Evolutionary conservation across 2,329 filamentous ascomycete species (phyloP).

Genomic region (Pestalotiopsis sp.): DNA sequence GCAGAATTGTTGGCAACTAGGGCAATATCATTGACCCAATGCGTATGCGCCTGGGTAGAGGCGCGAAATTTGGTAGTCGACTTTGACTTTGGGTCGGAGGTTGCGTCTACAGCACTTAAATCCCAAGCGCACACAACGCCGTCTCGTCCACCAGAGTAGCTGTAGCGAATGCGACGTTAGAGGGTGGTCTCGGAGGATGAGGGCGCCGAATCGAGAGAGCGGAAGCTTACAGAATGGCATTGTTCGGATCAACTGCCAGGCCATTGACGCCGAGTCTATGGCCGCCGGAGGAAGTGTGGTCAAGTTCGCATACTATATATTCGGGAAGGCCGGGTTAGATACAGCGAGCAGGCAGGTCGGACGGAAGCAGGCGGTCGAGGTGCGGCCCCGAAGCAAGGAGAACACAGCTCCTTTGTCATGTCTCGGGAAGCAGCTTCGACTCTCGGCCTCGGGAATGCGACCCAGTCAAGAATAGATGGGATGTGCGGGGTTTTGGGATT

Average conservation of each 20-base stretch:
- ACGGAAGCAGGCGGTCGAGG: not conserved
- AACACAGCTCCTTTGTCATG: not conserved
- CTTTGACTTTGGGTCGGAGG: slow-evolving; percentile 41
- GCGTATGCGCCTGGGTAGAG: slow-evolving; percentile 78
- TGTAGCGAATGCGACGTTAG: slow-evolving; percentile 39
- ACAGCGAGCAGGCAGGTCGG: slow-evolving; percentile 13
- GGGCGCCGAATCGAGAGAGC: slow-evolving; percentile 9
- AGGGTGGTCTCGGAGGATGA: slow-evolving; percentile 4
- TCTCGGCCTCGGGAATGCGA: not conserved
- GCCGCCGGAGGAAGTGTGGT: slow-evolving; percentile 67
- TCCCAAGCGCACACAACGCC: slow-evolving; percentile 97
- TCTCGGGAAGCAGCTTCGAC: slow-evolving; percentile 8
- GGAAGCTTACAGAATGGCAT: slow-evolving; percentile 78
- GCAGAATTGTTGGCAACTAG: slow-evolving; percentile 78
- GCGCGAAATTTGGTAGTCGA: slow-evolving; percentile 61
- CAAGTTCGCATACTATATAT: slow-evolving; percentile 58
- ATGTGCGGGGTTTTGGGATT: slow-evolving; percentile 27
- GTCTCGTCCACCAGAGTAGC: slow-evolving; percentile 94
- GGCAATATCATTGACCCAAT: slow-evolving; percentile 94
- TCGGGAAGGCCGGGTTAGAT: slow-evolving; percentile 15
- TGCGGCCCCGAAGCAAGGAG: too few species aligned
- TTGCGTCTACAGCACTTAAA: slow-evolving; percentile 65
- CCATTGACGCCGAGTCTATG: slow-evolving; percentile 96
- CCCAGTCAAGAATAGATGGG: not conserved
- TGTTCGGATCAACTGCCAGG: slow-evolving; percentile 80